phyloP scores from a whole-genome alignment of 2,329 filamentous ascomycete genomes.

The Diaporthe sp. region DNA sequence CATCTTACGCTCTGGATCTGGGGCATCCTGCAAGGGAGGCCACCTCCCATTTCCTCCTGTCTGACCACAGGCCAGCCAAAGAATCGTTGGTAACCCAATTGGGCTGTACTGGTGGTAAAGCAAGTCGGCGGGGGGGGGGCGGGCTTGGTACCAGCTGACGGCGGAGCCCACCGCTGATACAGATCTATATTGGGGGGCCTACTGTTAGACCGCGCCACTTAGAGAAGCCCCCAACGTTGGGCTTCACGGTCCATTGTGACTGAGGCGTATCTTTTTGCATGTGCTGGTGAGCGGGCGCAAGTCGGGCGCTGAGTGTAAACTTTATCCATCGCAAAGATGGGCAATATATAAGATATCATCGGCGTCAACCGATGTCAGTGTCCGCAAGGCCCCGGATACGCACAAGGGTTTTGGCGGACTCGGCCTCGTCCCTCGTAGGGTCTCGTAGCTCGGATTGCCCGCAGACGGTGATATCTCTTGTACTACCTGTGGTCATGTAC shows the following conservation, averaged over 20 bases:
- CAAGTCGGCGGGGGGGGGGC: background rate
- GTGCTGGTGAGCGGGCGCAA: background rate
- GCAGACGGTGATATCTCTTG: background rate
- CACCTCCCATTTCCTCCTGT: background rate
- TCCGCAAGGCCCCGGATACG: background rate
- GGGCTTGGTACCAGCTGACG: background rate
- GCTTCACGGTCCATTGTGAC: background rate
- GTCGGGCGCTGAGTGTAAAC: background rate
- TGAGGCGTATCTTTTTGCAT: background rate
- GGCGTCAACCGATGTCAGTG: background rate
- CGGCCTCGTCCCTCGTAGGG: background rate
- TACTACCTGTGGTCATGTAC: too few species aligned
- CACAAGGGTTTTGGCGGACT: background rate
- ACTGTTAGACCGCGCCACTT: background rate
- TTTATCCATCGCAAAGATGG: background rate
- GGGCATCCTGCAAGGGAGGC: constrained; percentile 9
- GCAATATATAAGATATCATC: background rate
- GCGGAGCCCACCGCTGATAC: constrained; percentile 3
- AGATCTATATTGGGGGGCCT: background rate
- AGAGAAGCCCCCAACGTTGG: background rate
- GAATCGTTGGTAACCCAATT: background rate
- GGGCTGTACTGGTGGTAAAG: background rate
- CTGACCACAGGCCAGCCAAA: background rate
- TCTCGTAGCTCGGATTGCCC: background rate
- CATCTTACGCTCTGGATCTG: background rate